Evolutionary conservation across 345 rosid genomes (phyloP).

Genomic region (Dipteronia dyeriana): DNA sequence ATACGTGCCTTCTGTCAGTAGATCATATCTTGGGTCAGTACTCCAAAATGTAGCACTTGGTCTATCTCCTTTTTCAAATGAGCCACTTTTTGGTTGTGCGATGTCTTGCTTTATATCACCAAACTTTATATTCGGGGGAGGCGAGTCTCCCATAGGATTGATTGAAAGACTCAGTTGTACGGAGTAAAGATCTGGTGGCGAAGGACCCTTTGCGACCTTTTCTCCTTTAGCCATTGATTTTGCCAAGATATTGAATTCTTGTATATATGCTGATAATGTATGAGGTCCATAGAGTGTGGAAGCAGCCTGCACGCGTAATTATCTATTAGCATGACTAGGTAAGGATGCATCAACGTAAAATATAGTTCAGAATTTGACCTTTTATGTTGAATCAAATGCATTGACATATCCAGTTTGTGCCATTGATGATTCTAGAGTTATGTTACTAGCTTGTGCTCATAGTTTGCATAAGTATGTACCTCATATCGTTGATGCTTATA

Average conservation of each 20-base stretch:
- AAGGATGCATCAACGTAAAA: background rate
- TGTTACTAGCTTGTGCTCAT: background rate
- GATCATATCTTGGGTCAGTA: constrained; percentile 57
- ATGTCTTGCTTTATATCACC: constrained; percentile 54
- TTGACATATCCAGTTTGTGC: background rate
- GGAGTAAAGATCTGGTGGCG: constrained; percentile 55
- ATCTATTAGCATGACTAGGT: background rate
- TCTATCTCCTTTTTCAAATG: constrained; percentile 44
- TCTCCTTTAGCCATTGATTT: constrained; percentile 47
- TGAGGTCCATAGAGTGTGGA: constrained; percentile 68
- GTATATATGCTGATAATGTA: constrained; percentile 56
- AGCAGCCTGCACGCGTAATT: constrained; percentile 45
- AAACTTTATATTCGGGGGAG: constrained; percentile 41
- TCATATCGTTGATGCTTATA: constrained; percentile 54
- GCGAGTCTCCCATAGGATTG: constrained; percentile 37
- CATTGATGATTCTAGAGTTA: too few relatives aligned
- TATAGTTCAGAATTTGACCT: background rate
- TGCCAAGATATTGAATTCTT: constrained; percentile 54
- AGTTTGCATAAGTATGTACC: constrained; percentile 22
- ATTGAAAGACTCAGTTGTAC: constrained; percentile 35
- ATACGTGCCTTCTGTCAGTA: constrained; percentile 58
- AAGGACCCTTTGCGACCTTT: constrained; percentile 16
- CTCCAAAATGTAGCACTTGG: constrained; percentile 54
- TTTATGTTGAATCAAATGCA: background rate
- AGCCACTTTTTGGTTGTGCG: constrained; percentile 28